Base-by-base conservation (phyloP, 768 basidiomycete genomes). In the Amanita pseudoporphyria region DNA sequence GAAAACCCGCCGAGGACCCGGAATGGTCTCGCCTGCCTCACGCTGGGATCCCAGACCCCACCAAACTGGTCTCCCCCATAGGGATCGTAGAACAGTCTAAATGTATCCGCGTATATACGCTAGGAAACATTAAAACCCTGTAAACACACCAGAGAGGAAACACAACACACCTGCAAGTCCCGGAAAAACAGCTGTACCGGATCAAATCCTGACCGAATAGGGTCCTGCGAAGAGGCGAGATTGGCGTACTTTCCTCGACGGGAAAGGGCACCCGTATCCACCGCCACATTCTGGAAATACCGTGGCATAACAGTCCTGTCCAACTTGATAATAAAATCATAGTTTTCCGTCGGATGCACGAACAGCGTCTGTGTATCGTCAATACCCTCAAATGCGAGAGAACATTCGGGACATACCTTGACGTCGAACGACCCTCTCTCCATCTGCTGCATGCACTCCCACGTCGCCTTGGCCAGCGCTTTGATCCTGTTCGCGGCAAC, bases 1-100 rank as follows among this genome's bases (percentile, higher is more conserved):
- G 87, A 90, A 64, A 85, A 95, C 9, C 85, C 86, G 21, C 86
- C 81, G 39, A 93, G 70, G 6, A 91, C 88, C 53, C 86, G 80
- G 71, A 94, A 91, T 4, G 81, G 72, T 40, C 83, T 69, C 1
- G 78, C 64, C 21, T 73, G 67, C 49, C 74, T 76, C 30, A 89
- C 65, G 12, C 70, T 71, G 5, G 89, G 84, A 57, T 94, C 87
- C 90, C 92, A 98, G 1, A 96, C 82, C 0, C 75, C 82, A 5
- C 89, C 93, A 45, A 93, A 84, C 30, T 71, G 69, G 50, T 78
- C 71, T 0, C 93, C 91, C 10, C 96, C 96, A 30, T 81, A 73
- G 0, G 77, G 69, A 55, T 98, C 94, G 57, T 80, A 79, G 71
- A 98, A 99, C 33, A 95, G 72, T 51, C 87, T 78, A 54, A 88